A percentile compares a stretch with the other conserved stretches of the same genome.
Conservation (phyloP, 1,284 basidiomycete species). For the Tilletiopsis washingtonensis region DNA sequence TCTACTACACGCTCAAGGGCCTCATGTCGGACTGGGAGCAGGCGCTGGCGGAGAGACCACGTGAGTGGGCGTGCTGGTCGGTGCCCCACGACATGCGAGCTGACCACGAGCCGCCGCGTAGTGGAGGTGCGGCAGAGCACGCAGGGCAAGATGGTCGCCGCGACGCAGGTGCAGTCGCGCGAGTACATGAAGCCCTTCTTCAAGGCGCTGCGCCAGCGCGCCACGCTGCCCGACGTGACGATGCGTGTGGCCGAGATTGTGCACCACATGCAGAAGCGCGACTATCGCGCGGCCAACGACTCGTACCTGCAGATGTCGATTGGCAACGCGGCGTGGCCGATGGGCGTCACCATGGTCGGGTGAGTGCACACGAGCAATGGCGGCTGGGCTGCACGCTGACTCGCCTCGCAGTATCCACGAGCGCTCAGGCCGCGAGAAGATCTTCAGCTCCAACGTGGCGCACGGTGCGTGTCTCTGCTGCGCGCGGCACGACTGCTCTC, state of each 20-base stretch:
- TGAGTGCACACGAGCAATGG: conserved; percentile 42
- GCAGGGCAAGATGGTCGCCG: conserved; percentile 87
- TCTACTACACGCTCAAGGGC: conserved; percentile 87
- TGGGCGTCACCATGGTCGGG: conserved; percentile 99
- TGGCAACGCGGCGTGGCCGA: conserved; percentile 98
- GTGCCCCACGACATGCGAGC: neutral
- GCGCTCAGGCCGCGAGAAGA: conserved; percentile 91
- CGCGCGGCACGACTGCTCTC: neutral
- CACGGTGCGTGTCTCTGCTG: conserved; percentile 51
- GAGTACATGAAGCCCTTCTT: conserved; percentile 96
- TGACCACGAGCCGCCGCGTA: conserved; percentile 32
- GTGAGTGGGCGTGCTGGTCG: conserved; percentile 48
- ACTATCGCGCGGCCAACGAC: conserved; percentile 92
- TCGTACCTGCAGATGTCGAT: conserved; percentile 93
- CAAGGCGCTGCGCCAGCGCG: conserved; percentile 74
- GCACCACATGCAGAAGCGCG: conserved; percentile 85
- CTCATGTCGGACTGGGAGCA: conserved; percentile 92
- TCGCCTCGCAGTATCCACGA: conserved; percentile 72
- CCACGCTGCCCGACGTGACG: conserved; percentile 76
- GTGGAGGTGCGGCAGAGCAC: conserved; percentile 65
- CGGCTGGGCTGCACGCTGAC: neutral
- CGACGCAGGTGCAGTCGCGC: conserved; percentile 88
- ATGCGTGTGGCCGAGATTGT: conserved; percentile 88
- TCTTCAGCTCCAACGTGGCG: conserved; percentile 89
- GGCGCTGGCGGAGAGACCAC: conserved; percentile 81